Base-by-base conservation (phyloP, 257 asterid genomes). In the Coffea eugenioides region DNA sequence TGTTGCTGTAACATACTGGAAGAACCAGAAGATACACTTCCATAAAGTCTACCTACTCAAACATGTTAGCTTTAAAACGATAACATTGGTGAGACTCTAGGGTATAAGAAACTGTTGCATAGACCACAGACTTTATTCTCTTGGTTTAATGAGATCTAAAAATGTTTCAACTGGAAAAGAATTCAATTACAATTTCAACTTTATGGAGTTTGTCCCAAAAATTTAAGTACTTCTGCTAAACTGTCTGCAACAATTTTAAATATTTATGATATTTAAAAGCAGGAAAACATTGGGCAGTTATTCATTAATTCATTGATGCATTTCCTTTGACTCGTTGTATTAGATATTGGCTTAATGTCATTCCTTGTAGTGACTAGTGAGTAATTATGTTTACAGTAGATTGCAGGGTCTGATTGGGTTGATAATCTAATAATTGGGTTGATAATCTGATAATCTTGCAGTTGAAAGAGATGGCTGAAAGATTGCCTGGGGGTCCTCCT, bases 381-480 rank as follows among this genome's bases (percentile, higher is more conserved):
- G 31, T 8, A 48, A 71, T 4, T 14, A 66, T 31, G 46, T 66
- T 66, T 64, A 11, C 12, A 31, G 76, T 23, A 6, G 25, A 71
- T 45, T 20, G 20, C 12, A 23, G 36, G n/a, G 39, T 45, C 0
- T n/a, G 43, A 71, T 41, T 14, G 7, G 23, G 31, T n/a, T n/a
- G 56, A 8, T 59, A 15, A 6, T 61, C 56, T 31, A 27, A 27
- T 27, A 70, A 71, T 41, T 5, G 7, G 23, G 31, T n/a, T n/a
- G 56, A 8, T 59, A 15, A 6, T 61, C 56, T 31, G 62, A 74
- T 75, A 67, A 56, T 80, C 8, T 69, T 9, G 76, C 95, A 95
- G 99, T 84, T 95, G 80, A 91, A 91, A 83, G 94, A 89, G 85
- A 89, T 87, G 89, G 80, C 88, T 49, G 94, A 82, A 80, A 87